Base-by-base conservation (phyloP, 2,329 filamentous ascomycete genomes). In the Sporothrix schenckii region DNA sequence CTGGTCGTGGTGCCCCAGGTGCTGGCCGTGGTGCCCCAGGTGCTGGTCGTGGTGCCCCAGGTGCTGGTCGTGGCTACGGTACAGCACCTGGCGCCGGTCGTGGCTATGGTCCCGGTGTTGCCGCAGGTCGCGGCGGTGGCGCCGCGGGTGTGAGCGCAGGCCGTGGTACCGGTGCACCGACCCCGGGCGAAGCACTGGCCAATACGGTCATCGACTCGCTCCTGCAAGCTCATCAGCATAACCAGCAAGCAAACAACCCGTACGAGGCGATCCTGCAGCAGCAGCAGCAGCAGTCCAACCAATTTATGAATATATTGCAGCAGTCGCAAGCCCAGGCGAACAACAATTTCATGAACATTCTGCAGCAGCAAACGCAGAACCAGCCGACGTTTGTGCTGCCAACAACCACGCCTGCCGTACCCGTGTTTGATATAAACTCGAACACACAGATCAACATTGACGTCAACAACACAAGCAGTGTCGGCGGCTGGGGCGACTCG, bases 401-500 rank as follows among this genome's bases (percentile, higher is more conserved):
- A 4, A 9, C 27, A 14, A 11, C 67, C 16, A 9, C 39, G 24
- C 14, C 56, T 16, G 27, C 68, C 27, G 9, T 50, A 4, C 49
- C 68, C 50, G 49, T 50, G 14, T 39, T 24, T 19, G 58, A 47
- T 39, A 47, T 14, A 5, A 47, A 13, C 10, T 27, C 39, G 4
- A 47, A 44, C 16, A 60, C 65, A n/a, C 34, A 50, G 27, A 68
- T 70, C 41, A 63, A 68, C 27, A 27, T 65, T 34, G 63, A 56
- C 54, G 19, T 53, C 6, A 41, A 13, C n/a, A 41, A 68, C 19
- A 63, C 69, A 10, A 47, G 68, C 24, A 70, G 60, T 9, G 47
- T 58, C 2, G 69, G 70, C 47, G 69, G 60, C 6, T 73, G 71
- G 71, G 34, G 52, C 44, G 70, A 70, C 1, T 41, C 70, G 21